These are phyloP conservation scores for Tetragonia tetragonoides DNA, from an alignment of 148 eudicot species.

Conservation along the genomic window DNA sequence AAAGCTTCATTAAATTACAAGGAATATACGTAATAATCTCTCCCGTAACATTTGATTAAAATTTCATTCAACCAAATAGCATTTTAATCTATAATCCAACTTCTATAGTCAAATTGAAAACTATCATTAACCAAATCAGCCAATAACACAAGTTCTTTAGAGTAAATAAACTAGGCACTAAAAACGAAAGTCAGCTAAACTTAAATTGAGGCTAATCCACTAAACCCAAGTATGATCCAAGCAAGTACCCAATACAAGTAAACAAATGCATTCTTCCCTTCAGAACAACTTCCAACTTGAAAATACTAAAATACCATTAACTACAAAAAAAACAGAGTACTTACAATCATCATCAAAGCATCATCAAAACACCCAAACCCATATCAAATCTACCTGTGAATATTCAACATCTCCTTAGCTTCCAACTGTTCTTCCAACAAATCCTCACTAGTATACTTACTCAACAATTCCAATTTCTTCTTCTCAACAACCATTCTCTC, in stretches of 20 bases:
- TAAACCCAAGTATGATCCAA: neutral
- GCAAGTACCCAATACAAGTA: too few relatives aligned
- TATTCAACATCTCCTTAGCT: conserved; percentile 88
- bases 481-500: conserved; percentile 89
- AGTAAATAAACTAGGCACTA: neutral
- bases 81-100: neutral
- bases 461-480: conserved; percentile 91
- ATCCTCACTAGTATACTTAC: conserved; percentile 71
- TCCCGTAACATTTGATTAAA: too few relatives aligned
- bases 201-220: neutral
- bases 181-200: neutral
- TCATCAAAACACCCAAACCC: neutral
- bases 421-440: conserved; percentile 75
- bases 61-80: neutral
- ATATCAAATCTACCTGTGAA: conserved; percentile 43
- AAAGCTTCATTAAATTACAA: too few relatives aligned
- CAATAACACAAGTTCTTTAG: neutral
- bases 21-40: too few relatives aligned
- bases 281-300: neutral
- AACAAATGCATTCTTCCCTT: neutral
- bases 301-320: neutral
- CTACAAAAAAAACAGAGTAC: neutral
- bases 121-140: neutral
- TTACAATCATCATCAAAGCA: neutral
- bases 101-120: too few relatives aligned